Evolutionary conservation across 2,329 filamentous ascomycete genomes (phyloP).

Genomic region (Paraphaeosphaeria sporulosa): DNA sequence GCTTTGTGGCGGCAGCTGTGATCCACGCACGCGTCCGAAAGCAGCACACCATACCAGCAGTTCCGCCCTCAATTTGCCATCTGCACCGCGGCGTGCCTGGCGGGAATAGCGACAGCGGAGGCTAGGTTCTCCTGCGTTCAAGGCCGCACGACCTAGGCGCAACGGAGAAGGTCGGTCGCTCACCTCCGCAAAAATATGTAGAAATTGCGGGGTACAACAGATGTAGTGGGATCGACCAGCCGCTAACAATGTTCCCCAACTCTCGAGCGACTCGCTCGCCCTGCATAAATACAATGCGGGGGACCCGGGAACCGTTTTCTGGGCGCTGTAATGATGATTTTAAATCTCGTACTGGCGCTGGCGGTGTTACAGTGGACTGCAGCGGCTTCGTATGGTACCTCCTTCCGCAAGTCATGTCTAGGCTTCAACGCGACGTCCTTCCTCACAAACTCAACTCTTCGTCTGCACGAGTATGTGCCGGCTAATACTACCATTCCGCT

Average conservation of each 20-base stretch:
- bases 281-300: neutral
- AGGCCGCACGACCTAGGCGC: neutral
- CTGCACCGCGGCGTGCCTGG: no score
- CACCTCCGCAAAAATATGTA: no score
- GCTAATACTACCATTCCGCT: constrained; percentile 1
- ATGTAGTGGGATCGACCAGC: neutral
- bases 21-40: no score
- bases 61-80: no score
- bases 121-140: neutral
- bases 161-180: constrained; percentile 2
- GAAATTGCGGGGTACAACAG: constrained; percentile 8
- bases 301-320: neutral
- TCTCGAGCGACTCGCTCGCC: neutral
- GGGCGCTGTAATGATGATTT: neutral
- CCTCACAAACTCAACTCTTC: constrained; percentile 1
- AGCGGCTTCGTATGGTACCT: neutral
- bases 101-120: no score
- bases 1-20: no score
- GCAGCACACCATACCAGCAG: no score
- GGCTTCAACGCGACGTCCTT: constrained; percentile 1
- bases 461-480: constrained; percentile 5
- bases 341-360: neutral
- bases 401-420: constrained; percentile 6
- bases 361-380: neutral
- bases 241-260: neutral